phyloP scores from a whole-genome alignment of 345 rosid genomes.

The Murraya koenigii region DNA sequence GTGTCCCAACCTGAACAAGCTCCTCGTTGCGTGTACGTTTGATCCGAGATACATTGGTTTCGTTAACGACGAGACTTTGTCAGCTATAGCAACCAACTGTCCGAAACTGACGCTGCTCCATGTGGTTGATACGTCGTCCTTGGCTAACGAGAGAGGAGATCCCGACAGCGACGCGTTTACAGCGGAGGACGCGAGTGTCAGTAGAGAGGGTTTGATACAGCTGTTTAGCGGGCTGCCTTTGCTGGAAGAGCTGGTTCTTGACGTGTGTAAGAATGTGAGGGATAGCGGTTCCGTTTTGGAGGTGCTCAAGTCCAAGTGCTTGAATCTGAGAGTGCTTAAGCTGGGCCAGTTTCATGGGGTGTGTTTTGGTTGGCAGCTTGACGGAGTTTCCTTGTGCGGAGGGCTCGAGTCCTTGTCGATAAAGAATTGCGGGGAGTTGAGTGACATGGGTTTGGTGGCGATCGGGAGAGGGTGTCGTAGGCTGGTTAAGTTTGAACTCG shows the following conservation, averaged over 20 bases:
- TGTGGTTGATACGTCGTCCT: slow-evolving; percentile 53
- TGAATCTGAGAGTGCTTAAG: slow-evolving; percentile 46
- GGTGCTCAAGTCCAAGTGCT: slow-evolving; percentile 52
- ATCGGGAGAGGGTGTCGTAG: slow-evolving; percentile 74
- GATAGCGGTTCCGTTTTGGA: slow-evolving; percentile 60
- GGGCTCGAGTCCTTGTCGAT: slow-evolving; percentile 58
- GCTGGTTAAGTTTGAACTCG: slow-evolving; percentile 64
- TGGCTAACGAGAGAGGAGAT: slow-evolving; percentile 41
- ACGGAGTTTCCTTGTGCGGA: slow-evolving; percentile 74
- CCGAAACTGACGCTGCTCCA: slow-evolving; percentile 59
- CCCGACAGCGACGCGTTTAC: slow-evolving; percentile 42
- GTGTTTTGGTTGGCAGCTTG: slow-evolving; percentile 59
- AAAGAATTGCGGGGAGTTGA: slow-evolving; percentile 61
- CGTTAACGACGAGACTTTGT: slow-evolving; percentile 70
- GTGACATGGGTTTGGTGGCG: slow-evolving; percentile 72
- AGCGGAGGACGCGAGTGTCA: slow-evolving; percentile 58
- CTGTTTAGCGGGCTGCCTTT: slow-evolving; percentile 48
- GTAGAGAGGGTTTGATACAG: slow-evolving; percentile 37
- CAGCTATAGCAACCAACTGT: slow-evolving; percentile 56
- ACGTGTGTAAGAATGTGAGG: slow-evolving; percentile 63
- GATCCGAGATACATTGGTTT: slow-evolving; percentile 75
- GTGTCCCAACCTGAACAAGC: slow-evolving; percentile 53
- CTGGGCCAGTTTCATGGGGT: slow-evolving; percentile 73
- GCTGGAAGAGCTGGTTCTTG: slow-evolving; percentile 64
- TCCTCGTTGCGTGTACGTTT: slow-evolving; percentile 70